Evolutionary conservation across 768 basidiomycete species (phyloP).

Genomic region (Lentinula sp.): DNA sequence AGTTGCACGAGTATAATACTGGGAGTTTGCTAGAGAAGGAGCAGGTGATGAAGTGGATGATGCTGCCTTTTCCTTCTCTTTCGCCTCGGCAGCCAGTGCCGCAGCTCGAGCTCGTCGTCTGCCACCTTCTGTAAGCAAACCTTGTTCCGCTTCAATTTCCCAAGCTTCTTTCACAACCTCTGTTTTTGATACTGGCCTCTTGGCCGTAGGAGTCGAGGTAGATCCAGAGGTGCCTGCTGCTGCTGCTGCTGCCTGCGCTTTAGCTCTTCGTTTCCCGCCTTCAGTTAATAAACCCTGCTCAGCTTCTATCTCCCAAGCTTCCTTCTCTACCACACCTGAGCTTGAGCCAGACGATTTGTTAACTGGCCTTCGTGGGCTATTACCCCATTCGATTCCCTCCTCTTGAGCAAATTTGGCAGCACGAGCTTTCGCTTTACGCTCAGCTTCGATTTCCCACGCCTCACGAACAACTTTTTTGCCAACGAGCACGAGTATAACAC

Average conservation of each 20-base stretch:
- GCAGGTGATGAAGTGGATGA: neutral
- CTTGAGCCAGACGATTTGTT: neutral
- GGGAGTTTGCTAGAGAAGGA: conserved; percentile 40
- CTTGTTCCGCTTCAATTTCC: conserved; percentile 77
- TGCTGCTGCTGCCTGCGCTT: conserved; percentile 8
- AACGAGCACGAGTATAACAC: conserved; percentile 49
- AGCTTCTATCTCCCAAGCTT: conserved; percentile 47
- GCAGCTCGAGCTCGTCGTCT: conserved; percentile 54
- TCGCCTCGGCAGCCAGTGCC: neutral
- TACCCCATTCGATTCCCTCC: conserved; percentile 34
- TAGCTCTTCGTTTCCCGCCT: conserved; percentile 34
- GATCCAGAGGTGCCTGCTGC: conserved; percentile 5
- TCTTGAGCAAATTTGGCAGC: conserved; percentile 24
- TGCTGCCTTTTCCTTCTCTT: conserved; percentile 10
- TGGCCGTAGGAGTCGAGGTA: neutral
- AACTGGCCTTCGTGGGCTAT: conserved; percentile 36
- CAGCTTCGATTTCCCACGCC: conserved; percentile 75
- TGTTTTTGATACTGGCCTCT: conserved; percentile 14
- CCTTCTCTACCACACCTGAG: conserved; percentile 26
- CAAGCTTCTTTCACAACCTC: conserved; percentile 61
- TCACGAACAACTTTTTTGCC: conserved; percentile 72
- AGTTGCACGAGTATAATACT: conserved; percentile 52
- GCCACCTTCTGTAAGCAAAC: conserved; percentile 69
- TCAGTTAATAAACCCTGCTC: conserved; percentile 47
- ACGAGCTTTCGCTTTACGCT: conserved; percentile 42